Evolutionary conservation across 2,329 filamentous ascomycete genomes (phyloP).

Genomic region (Xylaria sp.): DNA sequence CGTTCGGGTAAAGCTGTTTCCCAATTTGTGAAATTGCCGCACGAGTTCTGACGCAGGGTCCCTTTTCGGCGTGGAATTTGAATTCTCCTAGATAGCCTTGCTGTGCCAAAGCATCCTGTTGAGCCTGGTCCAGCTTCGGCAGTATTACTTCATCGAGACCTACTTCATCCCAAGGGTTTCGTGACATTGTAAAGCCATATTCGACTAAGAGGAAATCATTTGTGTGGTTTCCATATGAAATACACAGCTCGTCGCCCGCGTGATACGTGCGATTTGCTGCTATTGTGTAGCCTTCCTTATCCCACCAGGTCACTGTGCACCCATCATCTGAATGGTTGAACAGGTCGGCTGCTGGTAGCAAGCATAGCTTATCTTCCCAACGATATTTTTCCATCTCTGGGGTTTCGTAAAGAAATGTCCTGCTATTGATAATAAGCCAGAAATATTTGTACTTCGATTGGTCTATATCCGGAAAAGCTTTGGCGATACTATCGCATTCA

Average conservation of each 20-base stretch:
- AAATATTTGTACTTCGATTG: not conserved
- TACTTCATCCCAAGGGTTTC: conserved; percentile 3
- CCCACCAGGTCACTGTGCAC: too few relatives aligned
- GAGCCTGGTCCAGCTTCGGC: conserved; percentile 5
- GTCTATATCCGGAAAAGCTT: not conserved
- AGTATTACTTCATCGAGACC: conserved; percentile 9
- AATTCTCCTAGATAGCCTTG: not conserved
- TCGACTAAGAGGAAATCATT: conserved; percentile 6
- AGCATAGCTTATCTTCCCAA: too few relatives aligned
- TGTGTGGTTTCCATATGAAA: too few relatives aligned
- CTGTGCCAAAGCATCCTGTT: conserved; percentile 5
- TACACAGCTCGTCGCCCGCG: too few relatives aligned
- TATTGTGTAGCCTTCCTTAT: too few relatives aligned
- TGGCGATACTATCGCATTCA: conserved; percentile 3
- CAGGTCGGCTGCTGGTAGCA: too few relatives aligned
- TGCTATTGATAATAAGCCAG: not conserved
- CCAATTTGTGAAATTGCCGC: too few relatives aligned
- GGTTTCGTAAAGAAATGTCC: not conserved
- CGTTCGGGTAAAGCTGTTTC: too few relatives aligned
- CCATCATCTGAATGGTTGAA: too few relatives aligned
- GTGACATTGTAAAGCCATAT: not conserved
- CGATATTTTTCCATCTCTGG: too few relatives aligned
- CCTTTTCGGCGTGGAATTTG: not conserved
- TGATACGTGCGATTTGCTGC: too few relatives aligned
- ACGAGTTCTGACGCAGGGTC: too few relatives aligned